Evolutionary conservation across 1,284 basidiomycete species (phyloP).

Genomic region (Puccinia polysora): DNA sequence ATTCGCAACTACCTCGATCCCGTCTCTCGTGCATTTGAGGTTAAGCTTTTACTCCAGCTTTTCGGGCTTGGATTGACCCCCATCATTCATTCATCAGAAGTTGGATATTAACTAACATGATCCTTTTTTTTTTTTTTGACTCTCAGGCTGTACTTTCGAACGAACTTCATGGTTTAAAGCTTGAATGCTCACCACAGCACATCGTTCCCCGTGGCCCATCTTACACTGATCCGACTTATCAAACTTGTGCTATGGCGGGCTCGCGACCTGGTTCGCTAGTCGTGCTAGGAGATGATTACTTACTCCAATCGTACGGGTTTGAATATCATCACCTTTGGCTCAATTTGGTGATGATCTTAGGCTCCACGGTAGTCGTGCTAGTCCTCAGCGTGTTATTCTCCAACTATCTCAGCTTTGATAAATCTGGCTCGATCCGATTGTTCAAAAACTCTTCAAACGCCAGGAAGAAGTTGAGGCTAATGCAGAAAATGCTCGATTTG

Average conservation of each 20-base stretch:
- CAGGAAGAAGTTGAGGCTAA: constrained; percentile 4
- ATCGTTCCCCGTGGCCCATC: constrained; percentile 47
- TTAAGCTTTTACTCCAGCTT: constrained; percentile 30
- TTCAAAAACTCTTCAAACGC: constrained; percentile 21
- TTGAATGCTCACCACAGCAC: constrained; percentile 47
- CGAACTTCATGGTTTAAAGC: constrained; percentile 45
- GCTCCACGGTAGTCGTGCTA: constrained; percentile 2
- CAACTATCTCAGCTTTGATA: constrained; percentile 20
- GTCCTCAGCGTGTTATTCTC: constrained; percentile 13
- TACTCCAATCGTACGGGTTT: constrained; percentile 25
- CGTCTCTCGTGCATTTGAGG: constrained; percentile 50
- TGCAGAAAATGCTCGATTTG: not conserved
- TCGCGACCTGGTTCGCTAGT: constrained; percentile 18
- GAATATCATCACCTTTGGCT: constrained; percentile 16
- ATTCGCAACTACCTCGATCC: constrained; percentile 49
- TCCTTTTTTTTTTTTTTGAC: not conserved
- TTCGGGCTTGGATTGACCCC: too few relatives aligned
- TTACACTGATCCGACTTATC: constrained; percentile 28
- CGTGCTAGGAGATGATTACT: constrained; percentile 39
- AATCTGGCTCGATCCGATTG: constrained; percentile 28
- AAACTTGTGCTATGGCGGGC: constrained; percentile 44
- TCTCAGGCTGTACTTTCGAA: constrained; percentile 32
- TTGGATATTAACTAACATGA: not conserved
- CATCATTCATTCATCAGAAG: too few relatives aligned
- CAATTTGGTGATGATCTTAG: constrained; percentile 24